These are phyloP conservation scores for Avicennia marina DNA, from an alignment of 257 asterid genomes.

Conservation along the genomic window DNA sequence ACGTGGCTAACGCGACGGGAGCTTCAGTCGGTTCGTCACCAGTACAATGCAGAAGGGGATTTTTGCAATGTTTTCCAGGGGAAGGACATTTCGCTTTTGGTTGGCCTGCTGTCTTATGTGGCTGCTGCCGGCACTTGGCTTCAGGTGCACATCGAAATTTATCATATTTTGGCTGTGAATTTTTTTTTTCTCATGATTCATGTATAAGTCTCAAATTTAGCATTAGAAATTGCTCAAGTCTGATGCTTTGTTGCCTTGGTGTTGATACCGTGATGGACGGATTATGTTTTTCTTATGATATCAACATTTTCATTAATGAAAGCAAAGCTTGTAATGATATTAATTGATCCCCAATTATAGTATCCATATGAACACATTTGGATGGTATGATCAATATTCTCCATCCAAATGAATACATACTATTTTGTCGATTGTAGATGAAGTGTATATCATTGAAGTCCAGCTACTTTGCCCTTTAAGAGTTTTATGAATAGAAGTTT, in stretches of 20 bases:
- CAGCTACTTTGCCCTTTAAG: background rate
- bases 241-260: too few species aligned
- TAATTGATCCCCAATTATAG: too few species aligned
- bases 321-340: too few species aligned
- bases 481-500: background rate
- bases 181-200: too few species aligned
- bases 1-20: constrained; percentile 98
- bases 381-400: background rate
- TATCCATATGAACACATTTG: too few species aligned
- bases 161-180: background rate
- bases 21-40: constrained; percentile 97
- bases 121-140: constrained; percentile 99
- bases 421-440: background rate
- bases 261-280: too few species aligned
- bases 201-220: too few species aligned
- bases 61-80: constrained; percentile 78
- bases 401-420: background rate
- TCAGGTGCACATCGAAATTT: constrained; percentile 43
- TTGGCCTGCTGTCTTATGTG: constrained; percentile 78
- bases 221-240: too few species aligned
- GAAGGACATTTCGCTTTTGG: constrained; percentile 78
- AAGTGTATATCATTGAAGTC: background rate
- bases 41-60: constrained; percentile 99
- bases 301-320: too few species aligned
- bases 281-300: too few species aligned